phyloP scores from a whole-genome alignment of 2,329 filamentous ascomycete genomes.

The Monilinia fructicola region DNA sequence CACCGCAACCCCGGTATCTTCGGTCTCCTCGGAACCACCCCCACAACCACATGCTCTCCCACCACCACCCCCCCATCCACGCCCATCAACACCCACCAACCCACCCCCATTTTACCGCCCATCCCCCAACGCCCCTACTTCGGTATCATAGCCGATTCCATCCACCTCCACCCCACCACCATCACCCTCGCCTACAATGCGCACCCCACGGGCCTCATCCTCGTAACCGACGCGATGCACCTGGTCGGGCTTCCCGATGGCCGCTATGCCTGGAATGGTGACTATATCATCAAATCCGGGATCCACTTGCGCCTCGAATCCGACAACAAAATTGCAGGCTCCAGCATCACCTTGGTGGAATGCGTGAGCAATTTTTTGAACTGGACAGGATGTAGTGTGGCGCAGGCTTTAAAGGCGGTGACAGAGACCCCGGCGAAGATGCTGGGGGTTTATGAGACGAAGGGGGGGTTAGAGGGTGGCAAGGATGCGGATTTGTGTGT shows the following conservation, averaged over 20 bases:
- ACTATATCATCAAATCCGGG: slow-evolving; percentile 68
- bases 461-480: slow-evolving; percentile 64
- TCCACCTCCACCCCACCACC: slow-evolving; percentile 84
- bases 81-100: slow-evolving; percentile 46
- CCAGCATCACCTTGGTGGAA: slow-evolving; percentile 71
- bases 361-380: slow-evolving; percentile 79
- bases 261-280: slow-evolving; percentile 74
- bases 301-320: slow-evolving; percentile 72
- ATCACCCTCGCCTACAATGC: slow-evolving; percentile 88
- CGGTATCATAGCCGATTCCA: slow-evolving; percentile 86
- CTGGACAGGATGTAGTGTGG: slow-evolving; percentile 68
- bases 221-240: slow-evolving; percentile 92
- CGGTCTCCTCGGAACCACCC: slow-evolving; percentile 72
- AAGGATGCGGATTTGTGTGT: slow-evolving; percentile 70
- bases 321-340: slow-evolving; percentile 75
- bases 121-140: slow-evolving; percentile 64
- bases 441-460: slow-evolving; percentile 65
- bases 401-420: slow-evolving; percentile 68
- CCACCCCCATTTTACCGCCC: not conserved
- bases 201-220: slow-evolving; percentile 78
- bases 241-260: slow-evolving; percentile 82
- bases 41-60: slow-evolving; percentile 37
- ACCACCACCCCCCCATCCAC: not conserved
- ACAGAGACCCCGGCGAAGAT: slow-evolving; percentile 76
- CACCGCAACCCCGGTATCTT: slow-evolving; percentile 91